Evolutionary conservation across 106 monocot species (phyloP).

Genomic region (Allium fistulosum): DNA sequence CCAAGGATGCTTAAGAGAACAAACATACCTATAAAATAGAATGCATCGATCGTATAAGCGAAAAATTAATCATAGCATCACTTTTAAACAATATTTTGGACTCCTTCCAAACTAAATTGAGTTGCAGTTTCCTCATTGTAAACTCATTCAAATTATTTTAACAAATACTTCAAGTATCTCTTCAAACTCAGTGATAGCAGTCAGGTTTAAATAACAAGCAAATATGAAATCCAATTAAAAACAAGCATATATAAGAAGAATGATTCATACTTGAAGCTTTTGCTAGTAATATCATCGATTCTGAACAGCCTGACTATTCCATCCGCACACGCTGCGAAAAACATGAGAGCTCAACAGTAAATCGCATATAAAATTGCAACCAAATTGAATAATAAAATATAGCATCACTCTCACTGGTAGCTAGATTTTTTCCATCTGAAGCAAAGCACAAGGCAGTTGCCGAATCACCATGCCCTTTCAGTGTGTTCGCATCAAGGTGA

Average conservation of each 20-base stretch:
- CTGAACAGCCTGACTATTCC: slow-evolving; percentile 77
- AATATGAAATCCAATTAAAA: no score
- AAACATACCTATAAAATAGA: no score
- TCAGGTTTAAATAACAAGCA: no score
- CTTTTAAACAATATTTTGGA: no score
- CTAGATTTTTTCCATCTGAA: slow-evolving; percentile 62
- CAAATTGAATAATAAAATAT: not conserved
- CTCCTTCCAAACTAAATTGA: no score
- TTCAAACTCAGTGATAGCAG: not conserved
- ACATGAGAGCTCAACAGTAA: not conserved
- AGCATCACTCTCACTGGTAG: slow-evolving; percentile 42
- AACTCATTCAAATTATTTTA: not conserved
- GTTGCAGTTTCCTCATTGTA: no score
- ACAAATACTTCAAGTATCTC: not conserved
- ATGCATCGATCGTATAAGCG: no score
- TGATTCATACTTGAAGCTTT: slow-evolving; percentile 81
- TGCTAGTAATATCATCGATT: slow-evolving; percentile 80
- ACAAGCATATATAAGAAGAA: not conserved
- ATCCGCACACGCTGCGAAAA: slow-evolving; percentile 68
- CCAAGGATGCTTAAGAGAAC: no score
- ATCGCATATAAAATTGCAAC: not conserved
- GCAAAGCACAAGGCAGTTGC: slow-evolving; percentile 83
- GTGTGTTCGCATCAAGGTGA: slow-evolving; percentile 76
- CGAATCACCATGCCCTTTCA: slow-evolving; percentile 74
- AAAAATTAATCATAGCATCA: no score